Evolutionary conservation across 345 rosid species (phyloP), one percentile per base, ranked within the genome.

Genomic region (Lepidium aucheri): DNA sequence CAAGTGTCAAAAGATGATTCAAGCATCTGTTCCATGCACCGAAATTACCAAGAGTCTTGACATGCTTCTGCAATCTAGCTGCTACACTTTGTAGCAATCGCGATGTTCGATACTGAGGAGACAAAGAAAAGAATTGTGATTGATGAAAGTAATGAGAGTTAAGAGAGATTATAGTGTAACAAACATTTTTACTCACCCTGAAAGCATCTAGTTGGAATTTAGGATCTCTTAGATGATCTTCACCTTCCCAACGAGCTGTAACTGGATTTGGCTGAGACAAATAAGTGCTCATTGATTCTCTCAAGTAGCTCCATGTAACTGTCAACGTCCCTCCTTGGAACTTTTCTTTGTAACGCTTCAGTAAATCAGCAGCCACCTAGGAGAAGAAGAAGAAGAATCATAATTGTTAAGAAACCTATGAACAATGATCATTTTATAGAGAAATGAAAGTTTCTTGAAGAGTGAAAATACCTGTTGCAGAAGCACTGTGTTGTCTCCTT

Each of bases 1-100:
- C 95, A 9, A 95, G 97, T 8, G 88, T 90, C 54, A 95, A 84
- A 52, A 95, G 95, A 85, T 95, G 97, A 81, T 95, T 95, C 77
- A 95, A 85, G 84, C 97, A 95, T 74, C 99, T 77, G 71, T 94
- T 94, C 99, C 99, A 94, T 26, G 99, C 96, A 60, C 97, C 97
- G 64, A 95, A 94, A 45, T 75, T 55, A n/a, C 99, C 99, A 8
- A 91, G 93, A 47, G 80, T 83, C 77, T 84, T 82, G 9, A 81
- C 35, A 75, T 95, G 99, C 80, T 91, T 95, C 26, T 76, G 83
- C 42, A 95, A 87, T 72, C 97, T 79, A 53, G 81, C 76, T 7
- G 87, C 93, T 38, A 84, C 97, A 67, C 88, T 95, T 72, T 91
- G 99, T 55, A 91, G 93, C 55, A 95, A 76, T 67, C 93, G 84